Evolutionary conservation across 305 asterid species (phyloP), one percentile per base, ranked within the genome.

Genomic region (Striga hermonthica): DNA sequence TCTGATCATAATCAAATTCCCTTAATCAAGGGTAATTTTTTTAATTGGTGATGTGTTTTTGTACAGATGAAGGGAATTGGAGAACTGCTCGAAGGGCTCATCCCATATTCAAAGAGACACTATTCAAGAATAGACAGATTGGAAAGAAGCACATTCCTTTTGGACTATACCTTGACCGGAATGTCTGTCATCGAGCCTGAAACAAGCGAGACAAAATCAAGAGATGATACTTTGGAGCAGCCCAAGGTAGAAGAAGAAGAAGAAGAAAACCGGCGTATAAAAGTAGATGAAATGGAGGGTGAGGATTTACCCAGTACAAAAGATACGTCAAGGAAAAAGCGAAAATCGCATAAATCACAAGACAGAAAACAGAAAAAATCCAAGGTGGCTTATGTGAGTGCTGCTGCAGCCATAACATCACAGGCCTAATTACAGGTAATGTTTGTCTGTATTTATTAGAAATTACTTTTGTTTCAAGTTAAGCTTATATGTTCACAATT

Each of bases 111-210:
- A 6, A 91, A 83, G 68, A 80, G 98, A 73, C 98, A 90, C 80
- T 92, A 75, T 81, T 78, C 67, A 44, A 73, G 97, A 81, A 68
- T 92, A 15, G 95, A 83, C 58, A 75, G 93, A 79, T 65, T 86
- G 80, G 89, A 82, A 62, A 84, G 96, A 70, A 87, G 96, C 85
- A 75, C 91, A 36, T 87, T 70, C 79, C 84, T 92, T 40, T 62
- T 92, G 82, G 95, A 92, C 78, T 92, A 81, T 49, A 87, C 94
- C 35, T 72, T 88, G 69, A 68, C 83, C 0, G 80, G 84, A 61
- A 89, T 92, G 98, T 87, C 91, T 9, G 95, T 89, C 58, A 72
- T 92, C 7, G 96, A 87, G 68, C 98, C 97, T 9, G 86, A 83
- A 61, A 71, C 12, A 12, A 72, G 68, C 4, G 81, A 48, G 10